These are phyloP conservation scores for Elaeis guineensis DNA, from an alignment of 176 grass and related monocot genomes.

Conservation along the genomic window DNA sequence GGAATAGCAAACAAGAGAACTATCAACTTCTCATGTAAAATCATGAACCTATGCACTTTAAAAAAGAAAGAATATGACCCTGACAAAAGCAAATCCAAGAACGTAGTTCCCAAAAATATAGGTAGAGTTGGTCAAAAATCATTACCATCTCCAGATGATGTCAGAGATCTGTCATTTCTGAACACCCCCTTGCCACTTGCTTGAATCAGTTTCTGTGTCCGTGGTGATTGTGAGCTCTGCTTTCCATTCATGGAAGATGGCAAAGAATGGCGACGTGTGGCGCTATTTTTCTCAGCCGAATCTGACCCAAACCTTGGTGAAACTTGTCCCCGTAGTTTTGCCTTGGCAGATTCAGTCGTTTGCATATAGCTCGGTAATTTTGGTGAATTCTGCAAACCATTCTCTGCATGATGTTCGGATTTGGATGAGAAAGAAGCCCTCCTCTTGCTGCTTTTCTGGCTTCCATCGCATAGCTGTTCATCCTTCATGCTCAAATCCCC, in stretches of 20 bases:
- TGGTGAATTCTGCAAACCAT: conserved; percentile 30
- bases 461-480: conserved; percentile 35
- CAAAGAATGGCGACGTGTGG: conserved; percentile 62
- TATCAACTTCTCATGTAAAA: too few relatives aligned
- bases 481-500: conserved; percentile 37
- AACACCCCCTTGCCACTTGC: conserved; percentile 38
- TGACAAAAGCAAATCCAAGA: too few relatives aligned
- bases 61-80: too few relatives aligned
- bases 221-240: conserved; percentile 60
- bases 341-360: conserved; percentile 65
- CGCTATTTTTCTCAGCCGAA: conserved; percentile 47
- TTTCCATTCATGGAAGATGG: conserved; percentile 59
- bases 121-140: conserved; percentile 30
- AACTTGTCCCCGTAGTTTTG: conserved; percentile 62
- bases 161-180: conserved; percentile 27
- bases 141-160: conserved; percentile 58
- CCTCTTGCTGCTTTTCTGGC: conserved; percentile 55
- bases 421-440: conserved; percentile 65
- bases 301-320: conserved; percentile 58
- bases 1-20: too few relatives aligned
- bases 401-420: conserved; percentile 49
- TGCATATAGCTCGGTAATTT: conserved; percentile 23
- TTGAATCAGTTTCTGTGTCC: conserved; percentile 51
- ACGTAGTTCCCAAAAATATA: too few relatives aligned
- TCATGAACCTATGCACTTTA: too few relatives aligned